These are phyloP conservation scores for Termitomyces heimii DNA, from an alignment of 768 basidiomycete species.

Conservation along the genomic window DNA sequence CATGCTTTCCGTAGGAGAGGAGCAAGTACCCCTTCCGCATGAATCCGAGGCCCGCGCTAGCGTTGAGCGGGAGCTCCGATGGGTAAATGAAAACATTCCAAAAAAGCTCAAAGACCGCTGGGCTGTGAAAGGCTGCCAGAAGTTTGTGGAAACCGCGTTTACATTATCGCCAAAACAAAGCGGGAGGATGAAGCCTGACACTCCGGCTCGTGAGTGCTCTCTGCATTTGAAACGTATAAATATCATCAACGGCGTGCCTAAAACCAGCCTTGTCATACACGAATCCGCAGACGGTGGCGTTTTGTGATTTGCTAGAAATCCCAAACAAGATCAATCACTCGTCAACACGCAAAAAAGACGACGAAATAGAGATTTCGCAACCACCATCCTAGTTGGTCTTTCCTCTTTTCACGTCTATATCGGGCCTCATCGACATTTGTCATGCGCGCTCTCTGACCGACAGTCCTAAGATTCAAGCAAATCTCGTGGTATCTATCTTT, in stretches of 20 bases:
- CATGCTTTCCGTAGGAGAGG: slow-evolving; percentile 51
- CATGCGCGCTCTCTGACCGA: neutral
- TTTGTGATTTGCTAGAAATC: slow-evolving; percentile 75
- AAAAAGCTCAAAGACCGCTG: slow-evolving; percentile 25
- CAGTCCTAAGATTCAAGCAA: neutral
- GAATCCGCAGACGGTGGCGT: slow-evolving; percentile 86
- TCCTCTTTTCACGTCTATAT: neutral
- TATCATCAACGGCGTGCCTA: neutral
- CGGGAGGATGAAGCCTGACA: slow-evolving; percentile 1
- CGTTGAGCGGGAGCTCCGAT: slow-evolving; percentile 54
- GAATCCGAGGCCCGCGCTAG: slow-evolving; percentile 42
- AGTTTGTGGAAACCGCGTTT: slow-evolving; percentile 63
- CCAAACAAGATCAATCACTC: slow-evolving; percentile 53
- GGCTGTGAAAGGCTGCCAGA: slow-evolving; percentile 51
- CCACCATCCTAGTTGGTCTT: neutral
- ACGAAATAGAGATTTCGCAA: neutral
- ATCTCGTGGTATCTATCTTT: neutral
- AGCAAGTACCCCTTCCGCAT: slow-evolving; percentile 56
- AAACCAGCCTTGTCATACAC: slow-evolving; percentile 68
- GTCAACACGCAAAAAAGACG: neutral
- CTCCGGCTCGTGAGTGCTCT: slow-evolving; percentile 29
- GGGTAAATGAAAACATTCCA: slow-evolving; percentile 62
- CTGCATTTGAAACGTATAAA: slow-evolving; percentile 19
- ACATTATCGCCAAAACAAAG: slow-evolving; percentile 27
- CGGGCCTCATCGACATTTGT: neutral